Conservation (phyloP, 805 yeast genomes). For the Starmerella etchellsii region DNA sequence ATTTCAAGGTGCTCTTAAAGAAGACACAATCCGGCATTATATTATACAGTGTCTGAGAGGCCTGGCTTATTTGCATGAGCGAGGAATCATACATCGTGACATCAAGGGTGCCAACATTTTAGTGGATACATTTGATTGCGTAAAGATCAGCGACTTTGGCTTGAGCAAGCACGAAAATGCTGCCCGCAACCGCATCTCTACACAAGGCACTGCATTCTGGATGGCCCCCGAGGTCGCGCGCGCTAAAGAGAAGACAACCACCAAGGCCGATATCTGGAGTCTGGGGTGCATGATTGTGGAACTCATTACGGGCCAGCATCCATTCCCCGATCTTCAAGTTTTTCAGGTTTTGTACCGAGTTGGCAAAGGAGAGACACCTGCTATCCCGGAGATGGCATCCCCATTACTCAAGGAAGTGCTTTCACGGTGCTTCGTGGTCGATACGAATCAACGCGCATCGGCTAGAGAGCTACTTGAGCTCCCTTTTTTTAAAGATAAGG, state of each 20-base stretch:
- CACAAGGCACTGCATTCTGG: constrained; percentile 95
- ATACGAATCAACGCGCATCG: constrained; percentile 57
- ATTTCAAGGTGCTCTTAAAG: constrained; percentile 63
- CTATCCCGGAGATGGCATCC: constrained; percentile 54
- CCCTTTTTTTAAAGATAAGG: constrained; percentile 40
- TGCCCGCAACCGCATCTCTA: constrained; percentile 50
- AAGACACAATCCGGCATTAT: constrained; percentile 57
- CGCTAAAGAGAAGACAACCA: constrained; percentile 69
- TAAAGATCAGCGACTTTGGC: constrained; percentile 79
- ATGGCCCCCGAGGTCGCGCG: constrained; percentile 99
- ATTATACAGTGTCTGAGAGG: constrained; percentile 68
- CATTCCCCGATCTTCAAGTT: constrained; percentile 86
- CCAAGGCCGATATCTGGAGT: constrained; percentile 94
- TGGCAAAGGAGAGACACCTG: constrained; percentile 70
- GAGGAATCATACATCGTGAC: constrained; percentile 71
- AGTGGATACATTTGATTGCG: constrained; percentile 67
- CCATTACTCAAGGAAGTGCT: constrained; percentile 57
- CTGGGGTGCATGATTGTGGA: constrained; percentile 89
- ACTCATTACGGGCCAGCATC: constrained; percentile 93
- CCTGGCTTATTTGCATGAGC: constrained; percentile 56
- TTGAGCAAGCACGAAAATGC: constrained; percentile 60
- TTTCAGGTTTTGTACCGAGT: constrained; percentile 95
- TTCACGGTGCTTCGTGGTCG: constrained; percentile 54
- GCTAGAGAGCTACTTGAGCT: constrained; percentile 60
- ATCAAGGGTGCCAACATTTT: constrained; percentile 81